Conservation (phyloP, 257 asterid species). For the Cordia subcordata region DNA sequence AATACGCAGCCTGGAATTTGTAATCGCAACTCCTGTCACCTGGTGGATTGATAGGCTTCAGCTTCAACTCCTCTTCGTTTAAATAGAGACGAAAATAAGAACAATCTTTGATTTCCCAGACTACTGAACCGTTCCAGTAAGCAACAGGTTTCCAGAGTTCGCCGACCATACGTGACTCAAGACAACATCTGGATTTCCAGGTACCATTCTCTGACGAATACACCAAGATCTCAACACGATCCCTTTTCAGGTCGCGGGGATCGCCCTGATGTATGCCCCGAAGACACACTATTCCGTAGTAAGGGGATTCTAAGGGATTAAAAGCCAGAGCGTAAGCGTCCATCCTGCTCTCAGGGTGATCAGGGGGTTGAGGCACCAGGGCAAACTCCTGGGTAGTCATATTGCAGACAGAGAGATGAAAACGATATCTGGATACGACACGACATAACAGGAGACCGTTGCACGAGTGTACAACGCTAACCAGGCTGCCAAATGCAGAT, state of each 20-base stretch:
- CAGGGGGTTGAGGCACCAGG: no score
- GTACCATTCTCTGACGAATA: not conserved
- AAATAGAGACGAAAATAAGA: no score
- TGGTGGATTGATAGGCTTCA: not conserved
- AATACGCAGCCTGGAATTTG: not conserved
- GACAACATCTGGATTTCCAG: not conserved
- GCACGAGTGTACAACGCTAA: no score
- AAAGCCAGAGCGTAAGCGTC: no score
- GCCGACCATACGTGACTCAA: not conserved
- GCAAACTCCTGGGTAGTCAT: no score
- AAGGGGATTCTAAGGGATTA: no score
- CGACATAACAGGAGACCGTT: no score
- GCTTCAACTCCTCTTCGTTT: not conserved
- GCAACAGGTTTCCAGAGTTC: not conserved
- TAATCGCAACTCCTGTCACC: not conserved
- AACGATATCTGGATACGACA: no score
- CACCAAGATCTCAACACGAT: not conserved
- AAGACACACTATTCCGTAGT: not conserved
- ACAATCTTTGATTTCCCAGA: not conserved
- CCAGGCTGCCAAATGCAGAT: no score
- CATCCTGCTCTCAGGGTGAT: no score
- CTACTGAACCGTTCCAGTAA: not conserved
- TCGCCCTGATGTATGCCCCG: not conserved
- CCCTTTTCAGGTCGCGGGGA: not conserved
- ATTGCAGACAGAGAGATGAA: no score